Evolutionary conservation across 805 yeast species (phyloP).

Genomic region (Candida mattraensis): DNA sequence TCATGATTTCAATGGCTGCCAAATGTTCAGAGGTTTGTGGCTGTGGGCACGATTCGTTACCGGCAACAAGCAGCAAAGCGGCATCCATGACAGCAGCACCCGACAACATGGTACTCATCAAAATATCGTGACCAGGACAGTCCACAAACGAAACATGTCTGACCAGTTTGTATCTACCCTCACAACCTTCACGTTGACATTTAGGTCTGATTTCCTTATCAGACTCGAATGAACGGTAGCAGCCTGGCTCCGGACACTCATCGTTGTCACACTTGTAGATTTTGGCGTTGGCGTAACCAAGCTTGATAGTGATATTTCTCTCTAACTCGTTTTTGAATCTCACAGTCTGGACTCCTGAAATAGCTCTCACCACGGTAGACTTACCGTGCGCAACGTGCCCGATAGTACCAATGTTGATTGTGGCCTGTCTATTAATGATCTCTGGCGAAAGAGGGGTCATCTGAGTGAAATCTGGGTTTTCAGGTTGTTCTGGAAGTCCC

Average conservation of each 20-base stretch:
- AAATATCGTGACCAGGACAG: constrained; percentile 99
- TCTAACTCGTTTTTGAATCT: constrained; percentile 98
- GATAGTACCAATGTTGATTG: constrained; percentile 97
- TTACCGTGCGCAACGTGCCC: constrained; percentile 99
- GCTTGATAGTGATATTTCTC: constrained; percentile 97
- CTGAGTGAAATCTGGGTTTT: constrained; percentile 74
- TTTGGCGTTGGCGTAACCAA: constrained; percentile 98
- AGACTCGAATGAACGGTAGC: constrained; percentile 91
- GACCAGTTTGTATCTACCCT: constrained; percentile 83
- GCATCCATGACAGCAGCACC: constrained; percentile 99
- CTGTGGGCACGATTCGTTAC: constrained; percentile 99
- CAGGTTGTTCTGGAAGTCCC: constrained; percentile 96
- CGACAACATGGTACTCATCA: constrained; percentile 99
- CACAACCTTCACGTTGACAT: constrained; percentile 84
- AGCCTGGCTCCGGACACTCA: constrained; percentile 87
- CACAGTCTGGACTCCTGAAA: constrained; percentile 98
- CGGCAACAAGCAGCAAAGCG: constrained; percentile 92
- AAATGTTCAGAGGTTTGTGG: constrained; percentile 99
- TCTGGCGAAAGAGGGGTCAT: constrained; percentile 91
- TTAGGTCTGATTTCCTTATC: constrained; percentile 94
- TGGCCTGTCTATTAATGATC: constrained; percentile 97
- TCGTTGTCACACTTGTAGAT: constrained; percentile 89
- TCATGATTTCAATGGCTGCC: constrained; percentile 99
- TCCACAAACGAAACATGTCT: constrained; percentile 99
- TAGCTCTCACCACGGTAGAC: constrained; percentile 97